Base-by-base conservation (phyloP, 2,329 filamentous ascomycete species). In the Chaetomium sp. region DNA sequence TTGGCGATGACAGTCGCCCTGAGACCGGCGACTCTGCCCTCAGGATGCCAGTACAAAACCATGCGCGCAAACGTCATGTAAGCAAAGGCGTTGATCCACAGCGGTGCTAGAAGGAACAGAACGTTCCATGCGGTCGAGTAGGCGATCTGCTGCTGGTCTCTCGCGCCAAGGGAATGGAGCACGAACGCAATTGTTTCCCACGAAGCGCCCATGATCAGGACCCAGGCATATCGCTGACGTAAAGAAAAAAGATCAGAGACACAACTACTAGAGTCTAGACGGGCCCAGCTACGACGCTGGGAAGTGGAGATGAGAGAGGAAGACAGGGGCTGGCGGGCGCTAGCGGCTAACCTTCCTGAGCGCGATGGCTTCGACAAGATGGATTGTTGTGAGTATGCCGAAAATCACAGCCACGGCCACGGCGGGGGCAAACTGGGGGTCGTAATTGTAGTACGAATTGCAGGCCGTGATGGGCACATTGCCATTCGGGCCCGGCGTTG, bases 21-120 rank as follows among this genome's bases (percentile, higher is more conserved):
- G 38, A 74, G 61, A 2, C 62, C 50, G 53, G 61, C 65, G 3
- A 74, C 53, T 6, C 37, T 52, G 19, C 53, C 69, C 8, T 70
- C 67, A 1, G 73, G 72, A 32, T 74, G 65, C 55, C 67, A 67
- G 54, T 69, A 71, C 61, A 71, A 69, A 5, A 74, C 64, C 59
- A 73, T 66, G 36, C 71, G 68, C 0, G 73, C 70, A 41, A 75
- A 68, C 3, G 70, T 70, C 73, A 76, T 76, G 65, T 76, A 76
- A 4, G 67, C 70, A 48, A 75, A 76, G 6, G 71, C 72, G 53
- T 75, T 75, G 60, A 75, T 70, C 73, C 73, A 75, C 34, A 76
- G 62, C 7, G 74, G 74, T 1, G 74, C 70, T 11, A 75, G 66
- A 10, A 76, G 62, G 45, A 76, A 72, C 2, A 76, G 62, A 1